A percentile compares a stretch with the other conserved stretches of the same genome.
These are phyloP conservation scores for Phytophthora hibernalis DNA, from an alignment of 352 stramenopile genomes.

Conservation along the genomic window DNA sequence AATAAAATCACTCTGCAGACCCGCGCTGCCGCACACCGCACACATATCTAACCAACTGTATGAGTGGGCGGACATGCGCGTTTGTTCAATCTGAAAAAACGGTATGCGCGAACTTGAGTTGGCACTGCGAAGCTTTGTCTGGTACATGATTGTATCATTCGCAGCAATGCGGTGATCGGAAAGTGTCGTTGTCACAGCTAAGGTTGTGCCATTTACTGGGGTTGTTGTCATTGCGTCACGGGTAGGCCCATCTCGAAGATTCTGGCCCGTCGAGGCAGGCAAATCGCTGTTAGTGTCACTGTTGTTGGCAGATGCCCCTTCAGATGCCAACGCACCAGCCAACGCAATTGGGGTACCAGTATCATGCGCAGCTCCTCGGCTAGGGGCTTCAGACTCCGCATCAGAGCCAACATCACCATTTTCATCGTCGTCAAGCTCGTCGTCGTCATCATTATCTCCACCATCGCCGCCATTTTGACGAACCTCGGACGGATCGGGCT, in stretches of 20 bases:
- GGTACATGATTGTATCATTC: conserved; percentile 52
- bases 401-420: conserved; percentile 38
- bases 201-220: conserved; percentile 6
- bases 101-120: conserved; percentile 72
- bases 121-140: conserved; percentile 64
- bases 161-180: conserved; percentile 26
- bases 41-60: conserved; percentile 94
- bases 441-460: conserved; percentile 41
- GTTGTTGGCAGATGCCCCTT: conserved; percentile 10
- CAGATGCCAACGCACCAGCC: conserved; percentile 6
- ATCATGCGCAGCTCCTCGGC: conserved; percentile 29
- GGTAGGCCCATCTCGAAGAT: conserved; percentile 6
- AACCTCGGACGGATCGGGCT: conserved; percentile 42
- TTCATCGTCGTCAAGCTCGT: conserved; percentile 41
- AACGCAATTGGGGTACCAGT: conserved; percentile 9
- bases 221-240: conserved; percentile 3
- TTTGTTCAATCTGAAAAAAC: conserved; percentile 80
- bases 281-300: conserved; percentile 28
- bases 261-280: conserved; percentile 16
- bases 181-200: conserved; percentile 7
- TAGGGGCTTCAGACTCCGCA: conserved; percentile 27
- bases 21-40: conserved; percentile 89
- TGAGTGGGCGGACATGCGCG: conserved; percentile 80
- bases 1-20: conserved; percentile 81
- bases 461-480: conserved; percentile 40